Conservation (phyloP, 306 rosid species). For the Vigna trinervia region DNA sequence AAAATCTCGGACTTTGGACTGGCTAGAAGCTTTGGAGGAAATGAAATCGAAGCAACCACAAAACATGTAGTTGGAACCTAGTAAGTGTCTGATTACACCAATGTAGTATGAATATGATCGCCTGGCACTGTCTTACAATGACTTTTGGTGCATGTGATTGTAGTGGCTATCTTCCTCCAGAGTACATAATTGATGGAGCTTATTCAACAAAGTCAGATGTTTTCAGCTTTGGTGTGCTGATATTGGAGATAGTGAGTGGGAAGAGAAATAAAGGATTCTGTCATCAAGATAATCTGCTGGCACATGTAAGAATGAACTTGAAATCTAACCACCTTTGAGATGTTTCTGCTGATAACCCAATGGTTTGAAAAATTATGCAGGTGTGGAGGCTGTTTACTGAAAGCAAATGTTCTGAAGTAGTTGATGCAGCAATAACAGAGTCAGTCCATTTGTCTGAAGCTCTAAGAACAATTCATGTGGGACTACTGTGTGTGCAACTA, state of each 20-base stretch:
- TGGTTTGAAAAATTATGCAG: conserved; percentile 1
- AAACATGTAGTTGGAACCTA: conserved; percentile 40
- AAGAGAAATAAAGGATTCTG: conserved; percentile 39
- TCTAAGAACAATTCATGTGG: conserved; percentile 32
- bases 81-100: conserved; percentile 1
- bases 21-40: conserved; percentile 45
- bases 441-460: conserved; percentile 12
- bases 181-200: conserved; percentile 34
- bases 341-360: conserved; percentile 1
- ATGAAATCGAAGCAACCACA: conserved; percentile 29
- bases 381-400: conserved; percentile 29
- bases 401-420: conserved; percentile 42
- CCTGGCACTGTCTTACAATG: background rate
- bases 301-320: conserved; percentile 22
- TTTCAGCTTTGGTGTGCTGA: conserved; percentile 40
- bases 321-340: background rate
- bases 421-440: conserved; percentile 27
- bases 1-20: conserved; percentile 42
- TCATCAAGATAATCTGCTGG: conserved; percentile 41
- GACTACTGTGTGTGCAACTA: conserved; percentile 20
- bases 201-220: conserved; percentile 43
- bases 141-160: background rate
- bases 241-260: conserved; percentile 40
- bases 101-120: background rate
- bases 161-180: conserved; percentile 37